Base-by-base conservation (phyloP, 176 grass and related monocot genomes). In the Ampelocalamus luodianensis region DNA sequence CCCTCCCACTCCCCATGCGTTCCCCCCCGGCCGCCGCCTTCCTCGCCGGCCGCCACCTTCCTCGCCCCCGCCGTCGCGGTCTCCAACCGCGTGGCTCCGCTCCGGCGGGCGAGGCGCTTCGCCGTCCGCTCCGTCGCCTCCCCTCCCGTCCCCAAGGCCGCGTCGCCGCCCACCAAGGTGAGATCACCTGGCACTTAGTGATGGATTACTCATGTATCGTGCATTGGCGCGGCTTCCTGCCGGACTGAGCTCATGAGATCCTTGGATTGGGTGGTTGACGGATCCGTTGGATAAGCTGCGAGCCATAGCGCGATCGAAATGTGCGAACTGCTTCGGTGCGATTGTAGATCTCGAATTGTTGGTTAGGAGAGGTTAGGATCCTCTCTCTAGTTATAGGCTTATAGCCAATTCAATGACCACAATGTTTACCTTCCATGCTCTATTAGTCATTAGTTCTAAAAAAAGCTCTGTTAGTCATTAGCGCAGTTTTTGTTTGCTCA, bases 61-160 rank as follows among this genome's bases (percentile, higher is more conserved):
- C 44, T 85, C 66, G 36, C 59, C 14, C 83, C 87, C 20, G 22
- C 83, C 40, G 32, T 76, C 50, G 59, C 83, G 46, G 79, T 64
- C 65, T 17, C 79, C 48, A 51, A 14, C 44, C 84, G 50, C 58
- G 51, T 58, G 23, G 66, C 82, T n/a, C 66, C 72, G 26, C 76
- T 67, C 77, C 79, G 74, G 44, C 59, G 49, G 18, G 60, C 81
- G 76, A 87, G 46, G 72, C 58, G 58, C 51, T 68, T 88, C 86
- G 87, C 80, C 23, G 75, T 95, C 58, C 90, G 86, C 68, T 86
- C 89, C 78, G 81, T 98, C 85, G 88, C 90, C 79, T 92, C 91
- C 24, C 85, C 93, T 84, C 78, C 89, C 10, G 42, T 65, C n/a
- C 46, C 91, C 76, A 78, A 79, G 62, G 66, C 73, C 24, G 85